These are phyloP conservation scores for Phytophthora citricola DNA, from an alignment of 352 stramenopile genomes.

Conservation along the genomic window DNA sequence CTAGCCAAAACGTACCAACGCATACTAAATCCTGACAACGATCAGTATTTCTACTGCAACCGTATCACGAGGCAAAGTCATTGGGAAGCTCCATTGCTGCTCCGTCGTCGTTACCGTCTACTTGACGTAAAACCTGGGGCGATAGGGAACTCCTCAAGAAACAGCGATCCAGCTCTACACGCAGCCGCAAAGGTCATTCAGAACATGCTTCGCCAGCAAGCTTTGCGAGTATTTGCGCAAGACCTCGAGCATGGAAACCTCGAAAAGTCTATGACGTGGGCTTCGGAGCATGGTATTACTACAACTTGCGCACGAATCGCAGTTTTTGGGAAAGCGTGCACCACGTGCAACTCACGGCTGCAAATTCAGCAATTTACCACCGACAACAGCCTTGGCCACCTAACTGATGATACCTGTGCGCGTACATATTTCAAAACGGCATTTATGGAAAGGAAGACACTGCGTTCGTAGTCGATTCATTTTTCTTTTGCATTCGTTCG, in stretches of 20 bases:
- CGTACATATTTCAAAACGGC: neutral
- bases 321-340: conserved; percentile 60
- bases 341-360: conserved; percentile 30
- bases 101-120: conserved; percentile 13
- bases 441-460: conserved; percentile 8
- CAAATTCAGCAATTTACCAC: conserved; percentile 31
- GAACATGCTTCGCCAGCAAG: conserved; percentile 41
- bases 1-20: conserved; percentile 40
- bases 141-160: neutral
- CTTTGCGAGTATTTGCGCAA: conserved; percentile 41
- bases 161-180: conserved; percentile 8
- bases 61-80: conserved; percentile 38
- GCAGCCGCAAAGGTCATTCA: conserved; percentile 49
- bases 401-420: neutral
- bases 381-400: neutral
- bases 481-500: conserved; percentile 39
- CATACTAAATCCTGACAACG: conserved; percentile 37
- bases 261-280: conserved; percentile 48
- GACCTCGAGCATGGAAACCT: conserved; percentile 47
- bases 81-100: conserved; percentile 41
- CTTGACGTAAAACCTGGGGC: conserved; percentile 1
- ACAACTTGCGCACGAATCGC: conserved; percentile 56
- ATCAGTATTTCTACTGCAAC: conserved; percentile 64
- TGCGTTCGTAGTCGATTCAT: conserved; percentile 31
- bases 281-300: conserved; percentile 61